Evolutionary conservation across 177 flowering plant genomes (phyloP), one percentile per base, ranked within the genome.

Genomic region (Vitis hybrid): DNA sequence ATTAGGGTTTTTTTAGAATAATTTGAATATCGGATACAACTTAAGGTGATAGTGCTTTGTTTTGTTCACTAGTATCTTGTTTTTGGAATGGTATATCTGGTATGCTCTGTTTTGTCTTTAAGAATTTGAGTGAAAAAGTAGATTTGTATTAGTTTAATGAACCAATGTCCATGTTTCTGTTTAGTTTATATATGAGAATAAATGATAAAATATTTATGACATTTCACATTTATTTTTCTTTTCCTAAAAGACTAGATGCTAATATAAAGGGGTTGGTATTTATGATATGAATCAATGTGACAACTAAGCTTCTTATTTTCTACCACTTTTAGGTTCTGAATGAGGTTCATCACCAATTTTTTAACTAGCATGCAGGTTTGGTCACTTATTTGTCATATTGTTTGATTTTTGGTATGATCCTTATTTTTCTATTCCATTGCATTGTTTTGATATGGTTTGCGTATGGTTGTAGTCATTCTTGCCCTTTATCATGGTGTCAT

Each of bases 381-480:
- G 1, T 23, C 8, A 39, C 39, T 68, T 60, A 32, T 3, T 32
- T 32, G 0, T 67, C 63, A 39, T 50, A 6, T 21, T 23, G 34
- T 62, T 56, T 11, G 51, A 2, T 3, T 59, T 8, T 62, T 56
- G 49, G 23, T 48, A 8, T 60, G 55, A 60, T 9, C n/a, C n/a
- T 56, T 54, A 15, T 19, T 49, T 51, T 18, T n/a, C 68, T 52
- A 32, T 58, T 70, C 34, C 17, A 1, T 70, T 69, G 21, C 32
- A 32, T 17, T 34, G n/a, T 30, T 13, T 72, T 1, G 64, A 23
- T 72, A 48, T 77, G 10, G 15, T 70, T 65, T 84, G 81, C 91
- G 92, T 97, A 94, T 97, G 4, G 69, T 94, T 83, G 91, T 88
- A 1, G 93, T 89, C 60, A 81, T 94, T 76, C 97, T 97, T 57